Percentiles rank a stretch among this genome's conserved stretches.
Conservation (phyloP, 208 protist species). For the Balamuthia mandrillaris region DNA sequence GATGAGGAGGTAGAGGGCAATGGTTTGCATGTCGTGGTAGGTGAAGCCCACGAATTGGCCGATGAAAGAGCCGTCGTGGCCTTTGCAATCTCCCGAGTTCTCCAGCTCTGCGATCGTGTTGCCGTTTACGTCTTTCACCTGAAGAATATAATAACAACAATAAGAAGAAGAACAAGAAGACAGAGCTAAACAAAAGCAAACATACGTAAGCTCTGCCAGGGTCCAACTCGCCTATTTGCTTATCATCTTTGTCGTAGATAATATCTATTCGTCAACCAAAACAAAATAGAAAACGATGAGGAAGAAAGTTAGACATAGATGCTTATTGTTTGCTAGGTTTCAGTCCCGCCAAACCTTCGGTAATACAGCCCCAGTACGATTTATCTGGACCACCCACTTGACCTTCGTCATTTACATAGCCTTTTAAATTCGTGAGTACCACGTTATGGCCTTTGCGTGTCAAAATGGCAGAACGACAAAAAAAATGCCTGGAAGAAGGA, state of each 20-base stretch:
- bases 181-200: not conserved
- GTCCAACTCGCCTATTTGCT: constrained; percentile 29
- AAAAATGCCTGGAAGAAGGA: not conserved
- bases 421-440: no score
- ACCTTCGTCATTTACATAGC: constrained; percentile 24
- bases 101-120: constrained; percentile 26
- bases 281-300: no score
- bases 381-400: constrained; percentile 26
- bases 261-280: constrained; percentile 19
- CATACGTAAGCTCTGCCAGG: not conserved
- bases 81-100: constrained; percentile 26
- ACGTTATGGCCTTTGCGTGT: no score
- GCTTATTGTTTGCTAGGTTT: no score
- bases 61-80: constrained; percentile 24
- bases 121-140: constrained; percentile 5
- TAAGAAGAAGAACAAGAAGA: not conserved
- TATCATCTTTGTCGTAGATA: constrained; percentile 35
- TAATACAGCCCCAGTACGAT: constrained; percentile 29
- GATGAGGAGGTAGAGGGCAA: constrained; percentile 38
- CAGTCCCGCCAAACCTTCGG: no score
- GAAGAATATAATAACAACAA: not conserved
- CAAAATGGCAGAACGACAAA: no score
- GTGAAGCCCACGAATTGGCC: constrained; percentile 41
- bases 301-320: no score
- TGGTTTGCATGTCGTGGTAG: constrained; percentile 26